These are phyloP conservation scores for Stereocaulon alpinum DNA, from an alignment of 495 filamentous ascomycete species.

Conservation along the genomic window DNA sequence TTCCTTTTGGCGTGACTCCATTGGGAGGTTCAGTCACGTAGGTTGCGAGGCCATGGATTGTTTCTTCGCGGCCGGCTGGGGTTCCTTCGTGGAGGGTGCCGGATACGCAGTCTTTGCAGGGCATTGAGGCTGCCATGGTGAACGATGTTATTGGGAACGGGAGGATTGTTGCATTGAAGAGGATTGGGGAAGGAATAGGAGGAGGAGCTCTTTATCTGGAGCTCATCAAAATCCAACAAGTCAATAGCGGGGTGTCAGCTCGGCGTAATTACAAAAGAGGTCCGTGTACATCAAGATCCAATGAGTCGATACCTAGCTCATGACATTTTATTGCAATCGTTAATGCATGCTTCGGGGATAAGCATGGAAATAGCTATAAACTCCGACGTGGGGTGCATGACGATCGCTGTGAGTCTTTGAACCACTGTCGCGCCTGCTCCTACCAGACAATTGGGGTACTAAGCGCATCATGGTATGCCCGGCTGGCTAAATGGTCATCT, in stretches of 20 bases:
- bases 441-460: neutral
- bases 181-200: neutral
- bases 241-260: too few relatives aligned
- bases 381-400: neutral
- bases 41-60: slow-evolving; percentile 38
- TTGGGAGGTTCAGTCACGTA: slow-evolving; percentile 37
- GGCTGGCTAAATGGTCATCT: neutral
- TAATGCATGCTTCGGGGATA: neutral
- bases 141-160: neutral
- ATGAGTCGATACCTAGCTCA: too few relatives aligned
- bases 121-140: slow-evolving; percentile 16
- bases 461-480: neutral
- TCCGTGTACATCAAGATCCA: too few relatives aligned
- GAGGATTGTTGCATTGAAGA: neutral
- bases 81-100: slow-evolving; percentile 26
- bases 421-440: neutral
- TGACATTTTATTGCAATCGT: too few relatives aligned
- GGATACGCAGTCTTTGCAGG: slow-evolving; percentile 29
- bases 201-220: too few relatives aligned
- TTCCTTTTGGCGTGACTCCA: slow-evolving; percentile 31
- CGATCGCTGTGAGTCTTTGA: too few relatives aligned
- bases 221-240: too few relatives aligned
- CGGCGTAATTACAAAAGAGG: too few relatives aligned
- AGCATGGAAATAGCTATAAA: neutral
- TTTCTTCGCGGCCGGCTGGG: slow-evolving; percentile 24